Evolutionary conservation across 2,329 filamentous ascomycete genomes (phyloP), one percentile per base, ranked within the genome.

Genomic region (Ophiostoma himal-ulmi): DNA sequence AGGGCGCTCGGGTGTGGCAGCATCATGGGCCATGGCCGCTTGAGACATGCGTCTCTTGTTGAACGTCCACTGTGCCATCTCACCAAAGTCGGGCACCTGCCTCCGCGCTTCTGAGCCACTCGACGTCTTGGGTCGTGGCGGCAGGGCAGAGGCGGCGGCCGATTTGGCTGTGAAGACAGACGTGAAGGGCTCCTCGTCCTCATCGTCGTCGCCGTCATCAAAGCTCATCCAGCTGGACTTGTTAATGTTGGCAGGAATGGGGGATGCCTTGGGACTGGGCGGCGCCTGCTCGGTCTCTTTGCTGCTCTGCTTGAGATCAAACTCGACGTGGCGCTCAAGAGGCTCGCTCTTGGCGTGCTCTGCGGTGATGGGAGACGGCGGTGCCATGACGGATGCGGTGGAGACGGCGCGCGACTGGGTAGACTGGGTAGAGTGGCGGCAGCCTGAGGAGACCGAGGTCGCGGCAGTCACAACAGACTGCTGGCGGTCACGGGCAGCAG

Each of bases 371-470:
- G 17, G 30, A 30, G 60, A 64, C 20, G 60, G 60, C 34, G 57
- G 57, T n/a, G 71, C 73, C 37, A 74, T 48, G 44, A n/a, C 17
- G 44, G 44, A 48, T 20, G 44, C 44, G 13, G 70, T 70, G 72
- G 68, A 71, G 8, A 72, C 70, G 13, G 67, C 71, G 20, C 72
- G 75, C 34, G 62, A 65, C 62, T 22, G 36, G 3, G 36, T 39
- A 37, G 77, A 77, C 71, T 75, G 72, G 3, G 74, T 69, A 1
- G 75, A 75, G 57, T 76, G 76, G 39, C 76, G 74, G 68, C 76
- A 78, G 30, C 77, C 79, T 1, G 79, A 26, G 11, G 78, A 78
- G 41, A 82, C 74, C 26, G 80, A 81, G 3, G 82, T 82, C 41
- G 80, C 80, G 36, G 78, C 65, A n/a, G 65, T 44, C 34, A 77